Percentiles rank a stretch among this genome's conserved stretches.
phyloP scores from a whole-genome alignment of 192 early-diverging fungal genomes.

The Entophlyctis helioformis region DNA sequence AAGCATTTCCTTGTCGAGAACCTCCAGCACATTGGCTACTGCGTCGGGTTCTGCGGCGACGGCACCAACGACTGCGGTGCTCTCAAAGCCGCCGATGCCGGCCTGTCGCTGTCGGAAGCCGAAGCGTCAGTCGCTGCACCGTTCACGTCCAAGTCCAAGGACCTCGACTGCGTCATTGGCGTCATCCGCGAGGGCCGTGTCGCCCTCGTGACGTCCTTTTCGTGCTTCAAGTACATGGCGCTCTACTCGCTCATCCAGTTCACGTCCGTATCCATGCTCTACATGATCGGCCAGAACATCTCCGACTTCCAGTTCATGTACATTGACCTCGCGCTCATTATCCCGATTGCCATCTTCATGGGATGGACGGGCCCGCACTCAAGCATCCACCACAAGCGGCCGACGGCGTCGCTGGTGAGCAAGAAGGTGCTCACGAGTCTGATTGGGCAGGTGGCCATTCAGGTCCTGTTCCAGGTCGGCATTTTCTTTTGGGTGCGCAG shows the following conservation, averaged over 20 bases:
- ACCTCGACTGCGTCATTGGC: slow-evolving; percentile 85
- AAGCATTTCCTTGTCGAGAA: slow-evolving; percentile 88
- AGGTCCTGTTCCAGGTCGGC: slow-evolving; percentile 64
- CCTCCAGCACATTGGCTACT: slow-evolving; percentile 82
- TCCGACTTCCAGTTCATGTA: slow-evolving; percentile 95
- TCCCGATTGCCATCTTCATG: slow-evolving; percentile 62
- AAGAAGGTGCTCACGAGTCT: slow-evolving; percentile 84
- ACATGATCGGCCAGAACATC: slow-evolving; percentile 75
- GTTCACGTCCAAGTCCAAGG: slow-evolving; percentile 81
- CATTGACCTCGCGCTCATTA: slow-evolving; percentile 85
- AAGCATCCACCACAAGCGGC: slow-evolving; percentile 61
- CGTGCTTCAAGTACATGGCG: slow-evolving; percentile 99
- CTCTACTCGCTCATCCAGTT: slow-evolving; percentile 96
- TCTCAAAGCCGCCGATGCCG: slow-evolving; percentile 89
- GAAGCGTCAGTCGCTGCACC: slow-evolving; percentile 97
- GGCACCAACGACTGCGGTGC: slow-evolving; percentile 99
- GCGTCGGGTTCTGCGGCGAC: slow-evolving; percentile 97
- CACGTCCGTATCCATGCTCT: slow-evolving; percentile 83
- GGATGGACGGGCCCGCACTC: slow-evolving; percentile 75
- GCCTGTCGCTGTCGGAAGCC: slow-evolving; percentile 90
- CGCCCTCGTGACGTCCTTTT: slow-evolving; percentile 92
- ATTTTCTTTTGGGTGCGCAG: slow-evolving; percentile 58
- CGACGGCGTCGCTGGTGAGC: slow-evolving; percentile 82
- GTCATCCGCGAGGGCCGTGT: slow-evolving; percentile 85
- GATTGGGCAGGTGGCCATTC: slow-evolving; percentile 78